A percentile compares a stretch with the other conserved stretches of the same genome.
Conservation (phyloP, 257 asterid genomes). For the Apocynum venetum region DNA sequence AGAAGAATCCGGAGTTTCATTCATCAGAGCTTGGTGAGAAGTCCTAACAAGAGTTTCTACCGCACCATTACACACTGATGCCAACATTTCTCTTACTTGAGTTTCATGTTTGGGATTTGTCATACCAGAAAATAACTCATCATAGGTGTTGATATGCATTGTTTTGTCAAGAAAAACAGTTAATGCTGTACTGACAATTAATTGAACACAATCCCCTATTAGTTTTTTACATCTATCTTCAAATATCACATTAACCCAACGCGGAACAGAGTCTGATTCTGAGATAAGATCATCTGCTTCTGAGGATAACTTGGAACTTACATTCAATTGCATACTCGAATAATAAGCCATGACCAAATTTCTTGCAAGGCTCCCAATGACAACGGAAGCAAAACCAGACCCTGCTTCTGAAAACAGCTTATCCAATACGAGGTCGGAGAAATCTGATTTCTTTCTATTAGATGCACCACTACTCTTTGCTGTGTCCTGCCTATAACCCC, state of each 20-base stretch:
- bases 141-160: slow-evolving; percentile 45
- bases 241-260: slow-evolving; percentile 42
- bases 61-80: slow-evolving; percentile 49
- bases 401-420: slow-evolving; percentile 57
- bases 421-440: slow-evolving; percentile 37
- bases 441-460: slow-evolving; percentile 9
- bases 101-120: slow-evolving; percentile 66
- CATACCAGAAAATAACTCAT: slow-evolving; percentile 58
- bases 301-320: not conserved
- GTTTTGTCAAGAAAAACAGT: slow-evolving; percentile 63
- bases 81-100: slow-evolving; percentile 44
- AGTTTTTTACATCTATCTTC: slow-evolving; percentile 53
- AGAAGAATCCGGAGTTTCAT: not conserved
- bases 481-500: slow-evolving; percentile 29
- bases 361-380: slow-evolving; percentile 63
- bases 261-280: slow-evolving; percentile 8
- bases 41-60: slow-evolving; percentile 55
- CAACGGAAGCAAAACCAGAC: slow-evolving; percentile 62
- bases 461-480: slow-evolving; percentile 3
- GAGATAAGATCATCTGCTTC: not conserved
- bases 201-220: slow-evolving; percentile 43
- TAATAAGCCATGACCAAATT: slow-evolving; percentile 47
- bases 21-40: slow-evolving; percentile 39
- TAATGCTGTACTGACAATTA: slow-evolving; percentile 63
- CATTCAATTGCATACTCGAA: slow-evolving; percentile 19